A percentile compares a stretch with the other conserved stretches of the same genome.
phyloP scores from a whole-genome alignment of 371 early-diverging fungal genomes.

The Massospora cicadina region DNA sequence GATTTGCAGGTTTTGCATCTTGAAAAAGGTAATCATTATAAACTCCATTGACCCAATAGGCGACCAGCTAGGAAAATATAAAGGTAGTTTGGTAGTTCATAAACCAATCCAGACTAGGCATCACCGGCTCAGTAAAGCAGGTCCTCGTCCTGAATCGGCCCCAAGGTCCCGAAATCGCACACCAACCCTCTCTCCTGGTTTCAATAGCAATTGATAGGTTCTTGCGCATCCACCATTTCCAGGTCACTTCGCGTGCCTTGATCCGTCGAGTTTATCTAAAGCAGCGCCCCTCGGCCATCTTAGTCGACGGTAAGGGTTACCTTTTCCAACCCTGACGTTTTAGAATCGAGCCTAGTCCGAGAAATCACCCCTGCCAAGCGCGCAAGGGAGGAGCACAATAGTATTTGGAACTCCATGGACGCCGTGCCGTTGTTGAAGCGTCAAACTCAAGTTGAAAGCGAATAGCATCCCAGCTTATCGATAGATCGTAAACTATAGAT shows the following conservation, averaged over 20 bases:
- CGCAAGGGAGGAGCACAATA: background rate
- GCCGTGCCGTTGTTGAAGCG: background rate
- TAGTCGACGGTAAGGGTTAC: conserved; percentile 27
- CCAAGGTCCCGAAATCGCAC: conserved; percentile 25
- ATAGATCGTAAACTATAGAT: too few species aligned
- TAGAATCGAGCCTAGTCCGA: background rate
- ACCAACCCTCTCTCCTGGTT: conserved; percentile 22
- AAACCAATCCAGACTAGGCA: too few species aligned
- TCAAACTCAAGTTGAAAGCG: background rate
- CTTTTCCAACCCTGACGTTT: background rate
- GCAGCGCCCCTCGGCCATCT: conserved; percentile 47
- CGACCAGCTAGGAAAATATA: background rate
- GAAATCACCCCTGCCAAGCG: background rate
- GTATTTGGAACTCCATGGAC: background rate
- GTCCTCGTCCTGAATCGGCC: conserved; percentile 14
- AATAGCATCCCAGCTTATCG: too few species aligned
- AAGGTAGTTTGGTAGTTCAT: too few species aligned
- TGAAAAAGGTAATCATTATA: background rate
- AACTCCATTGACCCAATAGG: too few species aligned
- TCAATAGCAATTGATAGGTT: conserved; percentile 58
- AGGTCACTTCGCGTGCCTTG: conserved; percentile 26
- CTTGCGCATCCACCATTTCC: conserved; percentile 51
- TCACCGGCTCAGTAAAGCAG: background rate
- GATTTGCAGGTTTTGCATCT: background rate
- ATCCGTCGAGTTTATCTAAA: conserved; percentile 58